Conservation (phyloP, 2,329 filamentous ascomycete genomes). For the Magnaporthiopsis poae region DNA sequence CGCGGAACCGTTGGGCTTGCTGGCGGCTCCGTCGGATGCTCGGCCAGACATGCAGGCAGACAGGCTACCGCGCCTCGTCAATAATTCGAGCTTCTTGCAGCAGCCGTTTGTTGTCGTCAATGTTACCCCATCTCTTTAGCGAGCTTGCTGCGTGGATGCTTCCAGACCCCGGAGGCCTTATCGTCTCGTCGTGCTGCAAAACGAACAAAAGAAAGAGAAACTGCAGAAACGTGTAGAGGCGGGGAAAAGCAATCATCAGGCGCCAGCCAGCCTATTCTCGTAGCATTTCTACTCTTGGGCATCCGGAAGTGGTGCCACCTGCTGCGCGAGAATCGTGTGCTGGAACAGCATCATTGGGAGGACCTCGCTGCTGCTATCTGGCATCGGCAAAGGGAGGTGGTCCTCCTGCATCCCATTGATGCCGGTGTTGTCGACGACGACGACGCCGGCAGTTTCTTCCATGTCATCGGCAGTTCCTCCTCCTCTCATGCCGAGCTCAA, state of each 20-base stretch:
- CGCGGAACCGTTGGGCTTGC: not conserved
- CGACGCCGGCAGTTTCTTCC: not conserved
- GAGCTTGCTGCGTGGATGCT: not conserved
- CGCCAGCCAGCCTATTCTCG: not conserved
- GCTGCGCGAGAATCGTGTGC: not conserved
- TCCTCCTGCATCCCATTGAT: not conserved
- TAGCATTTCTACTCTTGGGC: not conserved
- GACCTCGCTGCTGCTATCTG: not conserved
- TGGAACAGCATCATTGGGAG: constrained; percentile 1
- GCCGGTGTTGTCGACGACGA: no score
- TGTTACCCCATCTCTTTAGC: not conserved
- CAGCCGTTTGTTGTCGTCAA: not conserved
- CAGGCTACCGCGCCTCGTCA: not conserved
- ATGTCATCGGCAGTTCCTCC: not conserved
- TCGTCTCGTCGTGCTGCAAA: no score
- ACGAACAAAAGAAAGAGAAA: not conserved
- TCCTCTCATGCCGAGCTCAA: not conserved
- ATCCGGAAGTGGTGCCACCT: not conserved
- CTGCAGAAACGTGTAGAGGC: not conserved
- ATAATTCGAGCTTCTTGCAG: not conserved
- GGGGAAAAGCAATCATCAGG: not conserved
- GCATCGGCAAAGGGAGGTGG: not conserved
- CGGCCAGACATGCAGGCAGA: not conserved
- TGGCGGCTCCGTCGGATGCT: not conserved
- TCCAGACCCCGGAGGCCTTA: not conserved